These are phyloP conservation scores for Boletus tomentosulus DNA, from an alignment of 768 basidiomycete genomes.

Conservation along the genomic window DNA sequence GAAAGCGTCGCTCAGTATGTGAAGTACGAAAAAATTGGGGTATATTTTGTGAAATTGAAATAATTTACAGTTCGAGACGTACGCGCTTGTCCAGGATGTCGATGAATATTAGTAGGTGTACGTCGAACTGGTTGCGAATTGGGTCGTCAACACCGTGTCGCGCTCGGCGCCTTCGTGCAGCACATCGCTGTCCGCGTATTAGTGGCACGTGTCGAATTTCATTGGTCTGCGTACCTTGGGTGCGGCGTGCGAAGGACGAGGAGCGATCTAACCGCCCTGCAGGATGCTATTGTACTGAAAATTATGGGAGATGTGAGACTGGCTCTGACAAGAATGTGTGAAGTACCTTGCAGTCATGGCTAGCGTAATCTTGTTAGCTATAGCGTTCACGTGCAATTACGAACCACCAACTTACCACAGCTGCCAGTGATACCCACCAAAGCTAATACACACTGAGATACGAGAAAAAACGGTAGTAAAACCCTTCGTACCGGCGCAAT, in stretches of 20 bases:
- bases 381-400: background rate
- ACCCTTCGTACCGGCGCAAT: slow-evolving; percentile 2
- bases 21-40: background rate
- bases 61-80: background rate
- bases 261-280: slow-evolving; percentile 14
- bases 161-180: background rate
- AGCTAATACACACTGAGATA: background rate
- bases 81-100: background rate
- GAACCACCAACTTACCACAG: slow-evolving; percentile 2
- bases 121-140: background rate
- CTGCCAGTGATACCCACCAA: slow-evolving; percentile 6
- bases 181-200: background rate
- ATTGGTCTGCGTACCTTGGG: background rate
- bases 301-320: background rate
- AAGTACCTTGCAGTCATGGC: slow-evolving; percentile 14
- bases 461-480: background rate
- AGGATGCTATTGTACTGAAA: slow-evolving; percentile 14
- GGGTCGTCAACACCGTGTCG: slow-evolving; percentile 3
- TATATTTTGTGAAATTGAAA: background rate
- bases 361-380: background rate
- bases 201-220: background rate
- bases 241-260: background rate
- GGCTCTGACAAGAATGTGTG: background rate
- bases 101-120: slow-evolving; percentile 21
- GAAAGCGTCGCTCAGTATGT: background rate